Base-by-base conservation (phyloP, 495 filamentous ascomycete species). In the Ascobolus immersus region DNA sequence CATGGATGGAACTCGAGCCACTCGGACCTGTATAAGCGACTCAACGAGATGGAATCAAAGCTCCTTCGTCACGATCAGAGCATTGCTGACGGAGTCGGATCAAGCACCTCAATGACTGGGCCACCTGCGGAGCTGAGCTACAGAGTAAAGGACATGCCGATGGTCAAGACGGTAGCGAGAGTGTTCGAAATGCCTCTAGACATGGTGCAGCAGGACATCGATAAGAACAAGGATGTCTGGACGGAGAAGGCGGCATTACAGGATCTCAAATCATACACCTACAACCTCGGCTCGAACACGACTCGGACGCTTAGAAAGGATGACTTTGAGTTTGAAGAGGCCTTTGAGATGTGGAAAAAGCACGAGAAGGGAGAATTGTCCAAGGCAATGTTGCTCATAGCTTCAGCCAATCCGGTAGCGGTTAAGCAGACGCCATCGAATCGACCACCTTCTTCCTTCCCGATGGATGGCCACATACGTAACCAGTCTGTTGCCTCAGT, bases 31-130 rank as follows among this genome's bases (percentile, higher is more conserved):
- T 69, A 71, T 41, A 67, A 58, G 41, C 65, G 78, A 40, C 55
- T 99, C 39, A 60, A 65, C 21, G 81, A 72, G 4, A 56, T 99
- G 39, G 89, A 99, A 52, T 82, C 67, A 43, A 94, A 94, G 55
- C 67, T 99, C 24, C 61, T 99, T 40, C 69, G 73, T n/a, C 81
- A 93, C 50, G 86, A 96, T 47, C 77, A 92, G 51, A 80, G 91
- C 49, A 61, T 96, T 17, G 64, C 60, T 14, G 58, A 69, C 12
- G 30, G 47, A 32, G 42, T 42, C 33, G 26, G 39, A 8, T 17
- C 56, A 52, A 33, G 30, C 20, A 34, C 40, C 18, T 41, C 60
- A 47, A 57, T 43, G 44, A 55, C 51, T 37, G 11, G 65, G 61
- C 76, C 78, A 5, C 60, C 73, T 19, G 67, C 77, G 7, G 77